A percentile compares a stretch with the other conserved stretches of the same genome.
Evolutionary conservation across 768 basidiomycete species (phyloP).

Genomic region (Sporobolomyces pararoseus): DNA sequence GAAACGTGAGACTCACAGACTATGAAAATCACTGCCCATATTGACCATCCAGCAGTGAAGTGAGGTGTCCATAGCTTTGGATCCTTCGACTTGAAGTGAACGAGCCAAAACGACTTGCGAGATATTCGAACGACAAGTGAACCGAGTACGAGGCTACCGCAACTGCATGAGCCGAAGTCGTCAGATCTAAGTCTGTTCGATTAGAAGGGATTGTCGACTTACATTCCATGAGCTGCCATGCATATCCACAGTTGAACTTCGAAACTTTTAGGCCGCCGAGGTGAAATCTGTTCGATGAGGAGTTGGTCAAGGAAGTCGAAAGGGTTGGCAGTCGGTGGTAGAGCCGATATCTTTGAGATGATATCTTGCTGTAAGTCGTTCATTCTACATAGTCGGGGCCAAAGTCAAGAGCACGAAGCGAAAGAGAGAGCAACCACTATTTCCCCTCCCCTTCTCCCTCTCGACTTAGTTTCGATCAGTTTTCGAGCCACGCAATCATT

Average conservation of each 20-base stretch:
- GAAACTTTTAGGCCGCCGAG: background rate
- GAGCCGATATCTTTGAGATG: background rate
- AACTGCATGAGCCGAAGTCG: background rate
- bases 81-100: conserved; percentile 6
- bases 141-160: background rate
- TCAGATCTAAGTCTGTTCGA: no score
- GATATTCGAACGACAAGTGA: background rate
- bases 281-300: conserved; percentile 8
- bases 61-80: conserved; percentile 8
- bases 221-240: conserved; percentile 4
- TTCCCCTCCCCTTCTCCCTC: no score
- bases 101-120: conserved; percentile 13
- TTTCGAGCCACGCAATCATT: no score
- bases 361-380: background rate
- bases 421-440: background rate
- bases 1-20: background rate
- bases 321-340: background rate
- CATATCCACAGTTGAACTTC: conserved; percentile 3
- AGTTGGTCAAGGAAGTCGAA: background rate
- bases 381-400: background rate
- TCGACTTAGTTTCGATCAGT: no score
- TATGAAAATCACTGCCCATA: conserved; percentile 10
- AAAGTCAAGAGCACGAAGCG: background rate
- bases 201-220: background rate
- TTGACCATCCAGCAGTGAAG: conserved; percentile 9